Percentiles rank a stretch among this genome's conserved stretches.
Conservation (phyloP, 2,329 filamentous ascomycete genomes). For the Paecilomyces sp. region DNA sequence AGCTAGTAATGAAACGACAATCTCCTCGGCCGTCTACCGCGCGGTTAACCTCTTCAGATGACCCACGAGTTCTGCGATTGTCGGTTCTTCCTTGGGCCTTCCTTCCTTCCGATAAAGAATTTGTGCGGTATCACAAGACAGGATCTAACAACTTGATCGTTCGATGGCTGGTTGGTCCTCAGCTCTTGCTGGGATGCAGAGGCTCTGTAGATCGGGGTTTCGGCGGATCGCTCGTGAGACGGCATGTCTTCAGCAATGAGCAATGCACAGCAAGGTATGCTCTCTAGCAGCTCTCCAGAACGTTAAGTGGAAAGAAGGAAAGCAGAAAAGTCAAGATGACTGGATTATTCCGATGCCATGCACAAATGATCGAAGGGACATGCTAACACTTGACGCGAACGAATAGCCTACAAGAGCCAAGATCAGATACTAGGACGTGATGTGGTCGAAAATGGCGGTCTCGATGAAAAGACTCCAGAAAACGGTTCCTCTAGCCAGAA, state of each 20-base stretch:
- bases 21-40: background rate
- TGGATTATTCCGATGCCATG: background rate
- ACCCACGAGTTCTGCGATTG: no score
- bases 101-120: no score
- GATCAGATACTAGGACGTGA: conserved; percentile 8
- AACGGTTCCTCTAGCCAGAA: conserved; percentile 11
- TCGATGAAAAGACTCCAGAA: conserved; percentile 7
- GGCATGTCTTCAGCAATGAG: conserved; percentile 22
- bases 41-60: background rate
- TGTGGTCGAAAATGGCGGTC: conserved; percentile 5
- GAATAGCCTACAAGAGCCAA: conserved; percentile 10
- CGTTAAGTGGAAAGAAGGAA: background rate
- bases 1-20: background rate
- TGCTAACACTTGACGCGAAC: background rate
- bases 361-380: background rate
- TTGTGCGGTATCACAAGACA: background rate
- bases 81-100: no score
- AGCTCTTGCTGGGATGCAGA: background rate
- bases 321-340: background rate
- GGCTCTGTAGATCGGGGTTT: background rate
- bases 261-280: conserved; percentile 15
- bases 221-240: conserved; percentile 14
- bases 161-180: background rate
- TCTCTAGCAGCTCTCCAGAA: background rate
- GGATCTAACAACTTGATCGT: background rate